Evolutionary conservation across 768 basidiomycete genomes (phyloP).

Genomic region (Mycena filopes): DNA sequence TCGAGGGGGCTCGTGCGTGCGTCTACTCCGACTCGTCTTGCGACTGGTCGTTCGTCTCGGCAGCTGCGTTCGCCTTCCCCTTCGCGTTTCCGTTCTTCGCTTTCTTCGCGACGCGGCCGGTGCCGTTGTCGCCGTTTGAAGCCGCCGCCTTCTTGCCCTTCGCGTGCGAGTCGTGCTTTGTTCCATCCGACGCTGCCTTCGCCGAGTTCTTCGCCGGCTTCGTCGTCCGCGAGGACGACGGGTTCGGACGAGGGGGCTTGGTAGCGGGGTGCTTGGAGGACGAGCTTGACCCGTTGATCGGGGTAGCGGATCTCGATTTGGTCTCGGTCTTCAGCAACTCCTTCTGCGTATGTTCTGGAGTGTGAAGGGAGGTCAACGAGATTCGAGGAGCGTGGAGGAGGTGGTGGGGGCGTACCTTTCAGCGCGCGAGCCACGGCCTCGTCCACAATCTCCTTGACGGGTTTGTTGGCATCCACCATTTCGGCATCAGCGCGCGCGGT

Average conservation of each 20-base stretch:
- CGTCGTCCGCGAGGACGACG: background rate
- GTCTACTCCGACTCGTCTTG: background rate
- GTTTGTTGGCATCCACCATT: slow-evolving; percentile 10
- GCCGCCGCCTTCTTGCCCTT: background rate
- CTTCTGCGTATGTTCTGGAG: no score
- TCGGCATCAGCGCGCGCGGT: slow-evolving; percentile 5
- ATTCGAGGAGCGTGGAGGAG: background rate
- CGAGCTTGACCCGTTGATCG: no score
- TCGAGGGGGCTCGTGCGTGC: background rate
- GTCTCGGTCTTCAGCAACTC: background rate
- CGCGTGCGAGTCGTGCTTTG: background rate
- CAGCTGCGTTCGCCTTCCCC: background rate
- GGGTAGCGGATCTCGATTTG: background rate
- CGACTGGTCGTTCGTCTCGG: background rate
- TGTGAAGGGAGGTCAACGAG: background rate
- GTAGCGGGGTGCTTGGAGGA: no score
- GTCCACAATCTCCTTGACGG: background rate
- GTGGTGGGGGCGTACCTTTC: background rate
- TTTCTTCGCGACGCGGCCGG: background rate
- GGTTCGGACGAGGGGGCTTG: background rate
- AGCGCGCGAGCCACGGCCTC: background rate
- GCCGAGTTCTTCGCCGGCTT: background rate
- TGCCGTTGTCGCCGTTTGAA: background rate
- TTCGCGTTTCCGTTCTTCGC: slow-evolving; percentile 2
- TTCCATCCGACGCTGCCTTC: background rate